Conservation (phyloP, 306 rosid genomes). For the Quercus mongolica region DNA sequence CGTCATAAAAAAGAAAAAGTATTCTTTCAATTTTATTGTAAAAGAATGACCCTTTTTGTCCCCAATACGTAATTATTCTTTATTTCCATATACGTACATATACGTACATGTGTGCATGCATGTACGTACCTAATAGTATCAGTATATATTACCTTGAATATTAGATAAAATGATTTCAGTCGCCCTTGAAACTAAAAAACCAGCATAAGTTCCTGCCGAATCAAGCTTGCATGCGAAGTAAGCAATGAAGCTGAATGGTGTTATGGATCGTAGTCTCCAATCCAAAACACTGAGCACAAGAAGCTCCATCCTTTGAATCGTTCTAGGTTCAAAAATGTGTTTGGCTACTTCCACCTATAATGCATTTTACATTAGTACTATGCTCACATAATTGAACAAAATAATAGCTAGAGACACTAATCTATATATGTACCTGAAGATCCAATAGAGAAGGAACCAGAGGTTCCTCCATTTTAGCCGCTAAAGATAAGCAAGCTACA, state of each 20-base stretch:
- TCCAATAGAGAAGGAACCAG: constrained; percentile 85
- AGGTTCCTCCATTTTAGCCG: constrained; percentile 99
- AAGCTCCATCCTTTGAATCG: constrained; percentile 82
- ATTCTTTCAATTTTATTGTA: not conserved
- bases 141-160: constrained; percentile 52
- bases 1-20: not conserved
- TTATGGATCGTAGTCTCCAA: constrained; percentile 94
- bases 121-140: too few species aligned
- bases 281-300: constrained; percentile 76
- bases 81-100: not conserved
- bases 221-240: constrained; percentile 91
- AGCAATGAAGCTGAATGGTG: constrained; percentile 84
- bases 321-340: constrained; percentile 77
- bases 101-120: not conserved
- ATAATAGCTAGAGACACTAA: not conserved
- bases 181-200: constrained; percentile 73
- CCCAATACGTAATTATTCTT: too few species aligned
- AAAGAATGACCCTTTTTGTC: too few species aligned
- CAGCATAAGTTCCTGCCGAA: constrained; percentile 51
- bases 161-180: constrained; percentile 73
- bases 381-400: constrained; percentile 6
- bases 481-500: constrained; percentile 91
- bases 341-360: constrained; percentile 76
- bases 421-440: constrained; percentile 61
- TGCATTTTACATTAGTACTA: not conserved